A percentile compares a stretch with the other conserved stretches of the same genome.
phyloP scores from a whole-genome alignment of 805 yeast species.

The Pichia cabralensis region DNA sequence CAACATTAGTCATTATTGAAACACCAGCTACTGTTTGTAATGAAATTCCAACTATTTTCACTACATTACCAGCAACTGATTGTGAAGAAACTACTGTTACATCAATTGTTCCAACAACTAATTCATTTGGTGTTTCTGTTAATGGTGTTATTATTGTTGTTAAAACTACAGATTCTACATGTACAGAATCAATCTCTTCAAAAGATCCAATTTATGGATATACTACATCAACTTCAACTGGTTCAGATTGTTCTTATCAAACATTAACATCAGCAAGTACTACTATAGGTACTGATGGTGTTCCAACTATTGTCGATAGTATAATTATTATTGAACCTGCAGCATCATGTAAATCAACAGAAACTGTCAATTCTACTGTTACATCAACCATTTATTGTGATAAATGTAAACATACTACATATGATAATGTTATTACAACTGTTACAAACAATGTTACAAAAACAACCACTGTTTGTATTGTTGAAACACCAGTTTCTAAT shows the following conservation, averaged over 20 bases:
- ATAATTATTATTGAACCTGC: not conserved
- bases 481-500: constrained; percentile 2
- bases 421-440: not conserved
- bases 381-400: constrained; percentile 3
- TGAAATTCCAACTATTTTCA: not conserved
- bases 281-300: not conserved
- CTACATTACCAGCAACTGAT: not conserved
- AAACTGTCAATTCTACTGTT: not conserved
- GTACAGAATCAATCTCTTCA: not conserved
- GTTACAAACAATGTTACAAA: constrained; percentile 2
- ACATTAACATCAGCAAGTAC: not conserved
- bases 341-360: not conserved
- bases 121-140: not conserved
- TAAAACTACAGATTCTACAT: not conserved
- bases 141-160: constrained; percentile 1
- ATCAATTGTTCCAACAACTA: not conserved
- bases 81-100: not conserved
- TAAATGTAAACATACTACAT: constrained; percentile 2
- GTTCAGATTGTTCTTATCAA: not conserved
- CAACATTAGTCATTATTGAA: constrained; percentile 3
- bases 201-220: not conserved
- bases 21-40: constrained; percentile 2
- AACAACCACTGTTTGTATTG: constrained; percentile 1
- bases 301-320: not conserved
- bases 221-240: not conserved